Evolutionary conservation across 768 basidiomycete species (phyloP), one percentile per base, ranked within the genome.

Genomic region (Amanita jacksonii): DNA sequence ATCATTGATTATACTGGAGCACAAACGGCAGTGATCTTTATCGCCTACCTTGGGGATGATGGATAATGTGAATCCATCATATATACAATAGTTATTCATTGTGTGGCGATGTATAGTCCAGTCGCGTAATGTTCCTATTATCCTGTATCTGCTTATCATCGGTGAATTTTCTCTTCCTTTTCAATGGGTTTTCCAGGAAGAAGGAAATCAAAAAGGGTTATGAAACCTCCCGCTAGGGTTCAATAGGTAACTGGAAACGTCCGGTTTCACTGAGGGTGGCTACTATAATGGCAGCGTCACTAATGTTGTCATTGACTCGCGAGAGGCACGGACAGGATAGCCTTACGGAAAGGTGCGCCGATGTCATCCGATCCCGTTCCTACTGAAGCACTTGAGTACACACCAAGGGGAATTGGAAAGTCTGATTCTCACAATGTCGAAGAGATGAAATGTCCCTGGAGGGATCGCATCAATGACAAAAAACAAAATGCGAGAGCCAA

Each of bases 241-340:
- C 16, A 64, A 69, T 16, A 88, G 62, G 58, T 82, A 92, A 5
- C 89, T 88, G 1, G 91, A 79, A 2, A 79, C 77, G n/a, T 88
- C 89, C 1, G 88, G 61, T 5, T 66, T 57, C 0, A 90, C 72
- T 2, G 57, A 70, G 0, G 73, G 66, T 2, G 88, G 88, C 3
- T 64, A 66, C 87, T 86, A 92, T 5, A 89, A 64, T 8, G 87
- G 81, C 15, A 81, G 60, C 1, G 68, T 72, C 43, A 86, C 80
- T 81, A 28, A 41, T 33, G 30, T 42, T 5, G 31, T 19, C 5
- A 23, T 40, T 22, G n/a, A 47, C 7, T 23, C 20, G 46, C 27
- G 27, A 43, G 23, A 33, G 41, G 22, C 44, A 39, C 19, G 45
- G 19, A 36, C 46, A 28, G 41, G 41, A 43, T 1, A 40, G 67